Conservation (phyloP, 108 stramenopile species). For the Aurantiochytrium sp. region DNA sequence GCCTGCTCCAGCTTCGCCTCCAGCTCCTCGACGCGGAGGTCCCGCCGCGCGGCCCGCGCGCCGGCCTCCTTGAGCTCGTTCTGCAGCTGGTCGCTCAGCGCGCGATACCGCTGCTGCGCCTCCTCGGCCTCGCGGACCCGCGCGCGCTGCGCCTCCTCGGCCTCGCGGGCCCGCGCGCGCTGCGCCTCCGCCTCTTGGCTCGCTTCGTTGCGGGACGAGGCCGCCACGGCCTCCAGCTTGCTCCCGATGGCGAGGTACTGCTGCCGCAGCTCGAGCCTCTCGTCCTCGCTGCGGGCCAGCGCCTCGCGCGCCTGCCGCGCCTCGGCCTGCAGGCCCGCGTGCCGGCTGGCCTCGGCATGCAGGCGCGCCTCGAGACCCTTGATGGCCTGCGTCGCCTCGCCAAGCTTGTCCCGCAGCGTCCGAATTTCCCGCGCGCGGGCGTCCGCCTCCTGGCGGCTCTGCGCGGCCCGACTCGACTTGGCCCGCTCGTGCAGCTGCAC, state of each 20-base stretch:
- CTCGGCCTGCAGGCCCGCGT: not conserved
- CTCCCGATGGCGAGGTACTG: not conserved
- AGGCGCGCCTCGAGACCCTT: not conserved
- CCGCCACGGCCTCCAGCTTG: not conserved
- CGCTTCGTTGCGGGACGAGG: not conserved
- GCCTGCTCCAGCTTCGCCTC: slow-evolving; percentile 1
- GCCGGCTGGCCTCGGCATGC: not conserved
- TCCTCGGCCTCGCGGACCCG: not conserved
- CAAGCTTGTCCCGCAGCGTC: not conserved
- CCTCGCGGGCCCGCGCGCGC: not conserved
- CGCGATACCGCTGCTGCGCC: no score
- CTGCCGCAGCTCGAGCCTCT: not conserved
- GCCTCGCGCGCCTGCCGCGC: not conserved
- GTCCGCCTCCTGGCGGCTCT: no score
- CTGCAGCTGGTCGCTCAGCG: not conserved
- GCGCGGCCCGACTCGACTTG: no score
- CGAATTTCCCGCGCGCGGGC: not conserved
- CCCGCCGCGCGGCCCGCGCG: not conserved
- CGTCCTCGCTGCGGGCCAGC: not conserved
- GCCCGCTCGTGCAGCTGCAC: no score
- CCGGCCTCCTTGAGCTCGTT: not conserved
- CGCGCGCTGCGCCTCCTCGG: not conserved
- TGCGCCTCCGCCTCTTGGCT: not conserved
- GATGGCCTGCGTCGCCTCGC: not conserved
- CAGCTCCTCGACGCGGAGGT: not conserved